Base-by-base conservation (phyloP, 2,329 filamentous ascomycete species). In the Penicillium sp. region DNA sequence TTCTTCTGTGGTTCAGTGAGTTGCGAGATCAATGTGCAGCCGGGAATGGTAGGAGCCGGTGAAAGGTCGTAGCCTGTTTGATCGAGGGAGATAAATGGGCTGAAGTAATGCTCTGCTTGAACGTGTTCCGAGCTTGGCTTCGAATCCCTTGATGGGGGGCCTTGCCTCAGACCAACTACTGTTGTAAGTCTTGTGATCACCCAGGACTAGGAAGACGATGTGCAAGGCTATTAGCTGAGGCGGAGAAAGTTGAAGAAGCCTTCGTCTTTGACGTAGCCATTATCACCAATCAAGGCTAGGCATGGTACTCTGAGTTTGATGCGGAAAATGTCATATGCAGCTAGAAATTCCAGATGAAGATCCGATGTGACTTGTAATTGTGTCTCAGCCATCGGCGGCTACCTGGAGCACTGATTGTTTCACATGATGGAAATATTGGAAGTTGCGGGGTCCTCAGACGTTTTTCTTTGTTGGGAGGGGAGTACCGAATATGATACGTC, bases 271-370 rank as follows among this genome's bases (percentile, higher is more conserved):
- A 64, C 48, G 57, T 75, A 75, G 48, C 81, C 82, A 43, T 84
- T 79, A 59, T 84, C 80, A 39, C 81, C 82, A 0, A 83, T 70
- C 0, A 84, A 70, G 0, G 79, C 80, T 3, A 84, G 72, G 52
- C 77, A 75, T 0, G 78, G 78, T 1, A 80, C 77, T 35, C 64
- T 70, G 2, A 78, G 76, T 0, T 60, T 35, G 26, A 83, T 77
- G 3, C 78, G 65, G 65, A 79, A 84, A 26, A 64, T 43, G 50
- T 80, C 76, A 66, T 83, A 84, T 16, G 68, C 67, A 31, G 73
- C 74, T 0, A 74, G 71, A 2, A 64, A 58, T 64, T 84, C 80
- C 5, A 84, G 73, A 57, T 84, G 82, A 3, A 84, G 70, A 64
- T 84, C 81, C 0, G 81, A 83, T 8, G 83, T 51, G 24, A 84